These are phyloP conservation scores for Fusarium tjaetaba DNA, from an alignment of 2,329 filamentous ascomycete species.

Conservation along the genomic window DNA sequence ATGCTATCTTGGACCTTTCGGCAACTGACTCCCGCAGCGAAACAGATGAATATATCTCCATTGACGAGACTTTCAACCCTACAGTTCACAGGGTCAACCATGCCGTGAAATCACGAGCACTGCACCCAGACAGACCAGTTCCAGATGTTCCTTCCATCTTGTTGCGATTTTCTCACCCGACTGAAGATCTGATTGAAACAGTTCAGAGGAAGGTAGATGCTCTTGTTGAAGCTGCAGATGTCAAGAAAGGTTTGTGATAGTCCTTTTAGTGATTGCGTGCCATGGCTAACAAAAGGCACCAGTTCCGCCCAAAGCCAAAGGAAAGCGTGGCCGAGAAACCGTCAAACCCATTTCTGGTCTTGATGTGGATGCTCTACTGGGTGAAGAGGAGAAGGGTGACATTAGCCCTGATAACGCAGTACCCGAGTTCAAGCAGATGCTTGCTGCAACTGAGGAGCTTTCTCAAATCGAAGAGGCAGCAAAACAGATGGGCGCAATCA, in stretches of 20 bases:
- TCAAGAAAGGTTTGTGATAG: slow-evolving; percentile 77
- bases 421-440: slow-evolving; percentile 87
- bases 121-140: slow-evolving; percentile 73
- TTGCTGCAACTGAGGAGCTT: slow-evolving; percentile 69
- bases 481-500: slow-evolving; percentile 78
- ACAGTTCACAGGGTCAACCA: slow-evolving; percentile 89
- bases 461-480: slow-evolving; percentile 72
- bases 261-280: background rate
- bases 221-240: slow-evolving; percentile 75
- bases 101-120: slow-evolving; percentile 83
- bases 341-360: slow-evolving; percentile 90
- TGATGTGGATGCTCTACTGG: slow-evolving; percentile 84
- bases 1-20: background rate
- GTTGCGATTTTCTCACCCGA: slow-evolving; percentile 77
- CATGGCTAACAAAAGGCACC: slow-evolving; percentile 28
- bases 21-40: slow-evolving; percentile 47
- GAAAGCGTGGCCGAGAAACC: slow-evolving; percentile 73
- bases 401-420: slow-evolving; percentile 78
- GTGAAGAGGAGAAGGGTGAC: slow-evolving; percentile 56
- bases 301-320: slow-evolving; percentile 84
- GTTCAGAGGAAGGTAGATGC: slow-evolving; percentile 67
- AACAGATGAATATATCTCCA: slow-evolving; percentile 73
- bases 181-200: slow-evolving; percentile 70
- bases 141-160: slow-evolving; percentile 72
- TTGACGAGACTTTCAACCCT: slow-evolving; percentile 87